Conservation (phyloP, 176 grass and related monocot species). For the Aegilops tauschii region DNA sequence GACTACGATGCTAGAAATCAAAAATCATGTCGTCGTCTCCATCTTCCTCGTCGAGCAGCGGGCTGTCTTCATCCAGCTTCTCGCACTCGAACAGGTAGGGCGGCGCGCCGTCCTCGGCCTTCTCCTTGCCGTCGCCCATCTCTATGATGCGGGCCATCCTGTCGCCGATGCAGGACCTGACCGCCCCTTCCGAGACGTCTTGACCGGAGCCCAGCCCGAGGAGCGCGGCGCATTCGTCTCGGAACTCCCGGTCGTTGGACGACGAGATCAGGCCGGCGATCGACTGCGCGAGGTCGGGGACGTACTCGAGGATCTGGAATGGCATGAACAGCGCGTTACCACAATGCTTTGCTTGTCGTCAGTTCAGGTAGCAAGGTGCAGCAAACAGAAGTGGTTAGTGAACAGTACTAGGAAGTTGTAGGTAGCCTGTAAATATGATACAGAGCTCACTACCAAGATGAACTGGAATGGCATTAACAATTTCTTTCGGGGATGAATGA, state of each 20-base stretch:
- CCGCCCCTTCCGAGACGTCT: constrained; percentile 11
- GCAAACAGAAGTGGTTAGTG: neutral
- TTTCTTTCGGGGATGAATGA: neutral
- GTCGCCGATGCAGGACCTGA: constrained; percentile 47
- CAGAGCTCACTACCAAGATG: neutral
- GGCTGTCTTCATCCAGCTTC: constrained; percentile 22
- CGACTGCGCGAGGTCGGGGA: constrained; percentile 57
- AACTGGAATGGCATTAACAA: neutral
- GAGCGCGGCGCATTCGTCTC: constrained; percentile 46
- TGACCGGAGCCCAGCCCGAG: constrained; percentile 43
- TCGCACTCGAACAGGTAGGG: constrained; percentile 62
- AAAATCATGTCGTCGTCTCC: constrained; percentile 33
- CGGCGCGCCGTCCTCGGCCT: constrained; percentile 21
- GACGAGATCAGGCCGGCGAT: constrained; percentile 54
- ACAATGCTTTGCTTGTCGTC: neutral
- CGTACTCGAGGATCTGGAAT: constrained; percentile 48
- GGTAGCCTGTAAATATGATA: neutral
- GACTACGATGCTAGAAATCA: constrained; percentile 22
- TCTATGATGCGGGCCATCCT: constrained; percentile 58
- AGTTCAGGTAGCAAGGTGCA: neutral
- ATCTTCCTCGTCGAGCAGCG: constrained; percentile 26
- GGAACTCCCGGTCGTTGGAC: constrained; percentile 53
- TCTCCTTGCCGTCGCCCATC: constrained; percentile 44
- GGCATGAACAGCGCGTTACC: neutral
- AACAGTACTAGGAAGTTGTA: neutral